Evolutionary conservation across 2,329 filamentous ascomycete genomes (phyloP).

Genomic region (Aureobasidium sp.): DNA sequence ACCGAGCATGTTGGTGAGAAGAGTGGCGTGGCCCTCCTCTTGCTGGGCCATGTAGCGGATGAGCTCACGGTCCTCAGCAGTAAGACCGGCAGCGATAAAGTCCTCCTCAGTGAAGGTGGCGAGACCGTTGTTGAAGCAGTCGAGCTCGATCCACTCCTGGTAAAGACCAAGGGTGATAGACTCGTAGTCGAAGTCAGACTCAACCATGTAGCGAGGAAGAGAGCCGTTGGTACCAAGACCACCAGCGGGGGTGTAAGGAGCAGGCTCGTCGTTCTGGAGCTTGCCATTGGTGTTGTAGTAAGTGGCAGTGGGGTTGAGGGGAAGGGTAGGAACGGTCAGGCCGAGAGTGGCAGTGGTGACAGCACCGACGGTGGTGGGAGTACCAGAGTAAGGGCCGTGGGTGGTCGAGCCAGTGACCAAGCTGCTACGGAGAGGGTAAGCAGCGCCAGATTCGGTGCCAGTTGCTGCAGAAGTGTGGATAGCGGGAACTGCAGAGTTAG

Average conservation of each 20-base stretch:
- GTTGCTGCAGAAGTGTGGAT: conserved; percentile 26
- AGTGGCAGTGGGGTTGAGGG: conserved; percentile 55
- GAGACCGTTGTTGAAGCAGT: conserved; percentile 72
- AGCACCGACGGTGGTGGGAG: conserved; percentile 63
- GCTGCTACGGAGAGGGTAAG: conserved; percentile 40
- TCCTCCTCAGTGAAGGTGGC: conserved; percentile 61
- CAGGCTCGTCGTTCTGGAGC: conserved; percentile 60
- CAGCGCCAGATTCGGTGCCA: conserved; percentile 27
- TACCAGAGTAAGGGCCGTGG: conserved; percentile 63
- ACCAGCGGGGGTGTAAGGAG: conserved; percentile 62
- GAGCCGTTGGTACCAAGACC: conserved; percentile 73
- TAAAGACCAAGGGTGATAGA: conserved; percentile 69
- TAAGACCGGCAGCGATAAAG: conserved; percentile 62
- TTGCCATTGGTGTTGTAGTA: conserved; percentile 65
- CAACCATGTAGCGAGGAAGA: conserved; percentile 65
- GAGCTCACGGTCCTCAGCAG: conserved; percentile 60
- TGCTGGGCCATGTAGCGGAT: conserved; percentile 73
- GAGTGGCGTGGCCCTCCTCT: conserved; percentile 69
- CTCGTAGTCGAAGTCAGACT: conserved; percentile 78
- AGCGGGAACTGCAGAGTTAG: conserved; percentile 37
- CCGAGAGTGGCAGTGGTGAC: conserved; percentile 52
- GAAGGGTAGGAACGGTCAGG: conserved; percentile 50
- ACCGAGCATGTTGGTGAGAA: conserved; percentile 72
- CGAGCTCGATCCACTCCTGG: conserved; percentile 79
- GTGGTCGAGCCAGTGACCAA: conserved; percentile 53